These are phyloP conservation scores for Kalmusia sp. DNA, from an alignment of 2,329 filamentous ascomycete genomes.

Conservation along the genomic window DNA sequence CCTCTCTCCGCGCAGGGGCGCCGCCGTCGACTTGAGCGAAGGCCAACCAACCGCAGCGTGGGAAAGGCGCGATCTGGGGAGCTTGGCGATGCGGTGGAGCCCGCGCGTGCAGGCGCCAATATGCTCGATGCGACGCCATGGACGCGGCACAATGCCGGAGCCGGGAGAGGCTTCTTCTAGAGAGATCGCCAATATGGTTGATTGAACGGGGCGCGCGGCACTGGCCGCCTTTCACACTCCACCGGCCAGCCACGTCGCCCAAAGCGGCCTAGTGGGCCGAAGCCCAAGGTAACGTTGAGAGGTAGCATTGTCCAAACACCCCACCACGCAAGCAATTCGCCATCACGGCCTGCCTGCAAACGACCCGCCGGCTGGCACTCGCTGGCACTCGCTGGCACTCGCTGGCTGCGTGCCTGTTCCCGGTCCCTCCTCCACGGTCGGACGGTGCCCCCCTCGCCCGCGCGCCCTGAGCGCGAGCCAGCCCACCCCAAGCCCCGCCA, in stretches of 20 bases:
- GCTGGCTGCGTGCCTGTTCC: constrained; percentile 6
- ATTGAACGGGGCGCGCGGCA: constrained; percentile 27
- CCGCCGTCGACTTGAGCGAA: constrained; percentile 14
- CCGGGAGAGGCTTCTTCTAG: constrained; percentile 16
- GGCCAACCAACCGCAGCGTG: neutral
- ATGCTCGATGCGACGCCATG: constrained; percentile 4
- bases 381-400: neutral
- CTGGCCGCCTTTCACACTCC: constrained; percentile 21
- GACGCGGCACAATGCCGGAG: neutral
- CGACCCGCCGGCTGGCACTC: neutral
- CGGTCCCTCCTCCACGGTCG: constrained; percentile 12
- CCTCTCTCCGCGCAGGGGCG: neutral
- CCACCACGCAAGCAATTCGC: constrained; percentile 33
- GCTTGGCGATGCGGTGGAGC: constrained; percentile 1
- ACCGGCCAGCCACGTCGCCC: constrained; percentile 10
- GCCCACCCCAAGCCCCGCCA: constrained; percentile 27
- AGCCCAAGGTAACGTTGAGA: constrained; percentile 39
- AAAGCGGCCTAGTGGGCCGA: constrained; percentile 27
- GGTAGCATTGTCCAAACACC: constrained; percentile 33
- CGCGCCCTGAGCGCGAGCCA: too few species aligned
- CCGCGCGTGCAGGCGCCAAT: neutral
- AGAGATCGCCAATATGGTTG: constrained; percentile 31
- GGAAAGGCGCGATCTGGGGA: neutral
- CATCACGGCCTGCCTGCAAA: constrained; percentile 32
- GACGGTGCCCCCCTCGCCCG: neutral